Evolutionary conservation across 2,329 filamentous ascomycete species (phyloP), one percentile per base, ranked within the genome.

Genomic region (Ophiostoma himal-ulmi): DNA sequence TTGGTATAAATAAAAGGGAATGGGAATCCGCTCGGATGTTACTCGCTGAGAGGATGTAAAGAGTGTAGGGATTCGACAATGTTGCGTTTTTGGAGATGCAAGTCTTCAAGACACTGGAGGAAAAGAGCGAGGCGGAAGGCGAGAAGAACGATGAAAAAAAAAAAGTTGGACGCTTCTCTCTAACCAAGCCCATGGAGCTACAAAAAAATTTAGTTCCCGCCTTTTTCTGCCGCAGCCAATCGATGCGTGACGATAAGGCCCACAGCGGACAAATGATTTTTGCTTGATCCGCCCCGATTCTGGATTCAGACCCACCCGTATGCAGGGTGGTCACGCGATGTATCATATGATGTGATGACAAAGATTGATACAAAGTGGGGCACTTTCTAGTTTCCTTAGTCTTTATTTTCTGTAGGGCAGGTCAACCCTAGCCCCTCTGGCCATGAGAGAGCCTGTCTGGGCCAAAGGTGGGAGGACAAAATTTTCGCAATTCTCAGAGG

Each of bases 341-440:
- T 26, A 1, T 48, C 66, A 68, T 26, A 54, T 68, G 66, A 36
- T 36, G 22, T 37, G 66, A 7, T 52, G 41, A 52, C 41, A 68
- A 52, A 68, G 62, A n/a, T 48, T 7, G 5, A 7, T 7, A 0
- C 5, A 20, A 65, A 65, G 36, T 65, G 62, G 62, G 4, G 6
- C 30, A 6, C 1, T 6, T 20, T 17, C 22, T 6, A 62, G 3
- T 34, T 11, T 62, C 1, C 34, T 13, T 34, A 13, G 11, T 37
- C 57, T 30, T 17, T 64, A 36, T 64, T 64, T 39, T 44, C 62
- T 26, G 68, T 69, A 73, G 73, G 72, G 73, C 69, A 71, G 69
- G 20, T 54, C 71, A 74, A 71, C 73, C 73, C 73, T 74, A 74
- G 72, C 73, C 72, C 70, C 70, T 48, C 64, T 36, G 39, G 22